Conservation (phyloP, 768 basidiomycete genomes). For the Paxillus ammoniavirescens region DNA sequence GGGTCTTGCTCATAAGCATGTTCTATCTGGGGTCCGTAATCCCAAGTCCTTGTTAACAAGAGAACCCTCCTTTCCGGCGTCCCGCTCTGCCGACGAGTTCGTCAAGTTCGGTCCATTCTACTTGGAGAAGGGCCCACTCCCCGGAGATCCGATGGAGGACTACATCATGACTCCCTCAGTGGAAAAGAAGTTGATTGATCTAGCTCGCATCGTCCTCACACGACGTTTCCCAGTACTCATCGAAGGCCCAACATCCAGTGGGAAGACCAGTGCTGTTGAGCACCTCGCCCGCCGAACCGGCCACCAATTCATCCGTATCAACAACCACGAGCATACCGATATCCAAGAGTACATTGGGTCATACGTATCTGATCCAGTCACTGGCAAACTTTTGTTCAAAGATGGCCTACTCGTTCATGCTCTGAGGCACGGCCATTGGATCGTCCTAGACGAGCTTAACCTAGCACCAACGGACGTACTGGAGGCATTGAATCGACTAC, state of each 20-base stretch:
- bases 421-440: constrained; percentile 91
- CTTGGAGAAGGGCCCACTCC: constrained; percentile 73
- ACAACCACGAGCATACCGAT: constrained; percentile 99
- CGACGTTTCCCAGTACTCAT: constrained; percentile 92
- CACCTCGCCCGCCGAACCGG: constrained; percentile 92
- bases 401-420: constrained; percentile 94
- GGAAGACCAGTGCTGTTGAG: constrained; percentile 96
- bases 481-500: constrained; percentile 92
- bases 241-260: constrained; percentile 96
- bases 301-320: constrained; percentile 95
- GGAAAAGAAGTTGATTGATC: constrained; percentile 87
- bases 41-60: constrained; percentile 69
- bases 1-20: constrained; percentile 68
- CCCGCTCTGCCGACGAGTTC: constrained; percentile 50
- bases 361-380: constrained; percentile 88
- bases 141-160: constrained; percentile 63
- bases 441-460: constrained; percentile 97
- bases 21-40: constrained; percentile 80
- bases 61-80: constrained; percentile 55
- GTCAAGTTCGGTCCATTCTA: constrained; percentile 92
- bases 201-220: constrained; percentile 89
- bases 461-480: constrained; percentile 97
- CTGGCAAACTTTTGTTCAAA: constrained; percentile 93
- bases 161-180: constrained; percentile 97
- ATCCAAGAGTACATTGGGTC: constrained; percentile 98